A percentile compares a stretch with the other conserved stretches of the same genome.
Evolutionary conservation across 495 filamentous ascomycete species (phyloP).

Genomic region (Saxophila tyrrhenica): DNA sequence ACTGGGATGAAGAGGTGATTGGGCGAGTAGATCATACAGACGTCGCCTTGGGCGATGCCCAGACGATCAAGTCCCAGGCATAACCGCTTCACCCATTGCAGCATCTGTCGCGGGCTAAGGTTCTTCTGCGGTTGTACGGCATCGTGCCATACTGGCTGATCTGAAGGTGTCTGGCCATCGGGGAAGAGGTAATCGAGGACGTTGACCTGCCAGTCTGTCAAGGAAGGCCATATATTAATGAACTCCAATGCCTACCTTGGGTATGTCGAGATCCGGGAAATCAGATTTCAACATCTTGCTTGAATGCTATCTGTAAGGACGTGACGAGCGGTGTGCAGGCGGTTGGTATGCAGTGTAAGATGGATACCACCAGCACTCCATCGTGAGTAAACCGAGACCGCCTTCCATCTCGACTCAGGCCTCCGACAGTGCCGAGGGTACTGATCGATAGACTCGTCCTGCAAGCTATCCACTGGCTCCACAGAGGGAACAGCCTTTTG

Average conservation of each 20-base stretch:
- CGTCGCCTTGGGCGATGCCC: conserved; percentile 30
- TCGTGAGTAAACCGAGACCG: too few relatives aligned
- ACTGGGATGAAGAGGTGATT: conserved; percentile 40
- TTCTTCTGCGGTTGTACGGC: conserved; percentile 27
- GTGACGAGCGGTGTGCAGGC: background rate
- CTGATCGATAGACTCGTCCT: background rate
- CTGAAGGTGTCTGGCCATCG: conserved; percentile 24
- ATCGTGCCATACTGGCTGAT: conserved; percentile 37
- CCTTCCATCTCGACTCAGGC: background rate
- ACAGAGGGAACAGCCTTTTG: background rate
- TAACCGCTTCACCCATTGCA: conserved; percentile 36
- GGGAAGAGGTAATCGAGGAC: conserved; percentile 37
- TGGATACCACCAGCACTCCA: background rate
- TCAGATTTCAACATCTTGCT: conserved; percentile 29
- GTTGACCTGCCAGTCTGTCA: conserved; percentile 22
- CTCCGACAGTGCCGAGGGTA: background rate
- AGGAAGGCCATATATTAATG: background rate
- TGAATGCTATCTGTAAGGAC: background rate
- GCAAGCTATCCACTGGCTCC: background rate
- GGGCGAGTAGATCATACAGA: conserved; percentile 37
- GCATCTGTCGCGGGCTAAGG: conserved; percentile 30
- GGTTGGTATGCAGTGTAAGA: background rate
- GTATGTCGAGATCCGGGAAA: conserved; percentile 30
- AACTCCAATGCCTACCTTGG: conserved; percentile 13
- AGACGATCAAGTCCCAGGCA: conserved; percentile 32